These are phyloP conservation scores for Murraya paniculata DNA, from an alignment of 345 rosid genomes.

Conservation along the genomic window DNA sequence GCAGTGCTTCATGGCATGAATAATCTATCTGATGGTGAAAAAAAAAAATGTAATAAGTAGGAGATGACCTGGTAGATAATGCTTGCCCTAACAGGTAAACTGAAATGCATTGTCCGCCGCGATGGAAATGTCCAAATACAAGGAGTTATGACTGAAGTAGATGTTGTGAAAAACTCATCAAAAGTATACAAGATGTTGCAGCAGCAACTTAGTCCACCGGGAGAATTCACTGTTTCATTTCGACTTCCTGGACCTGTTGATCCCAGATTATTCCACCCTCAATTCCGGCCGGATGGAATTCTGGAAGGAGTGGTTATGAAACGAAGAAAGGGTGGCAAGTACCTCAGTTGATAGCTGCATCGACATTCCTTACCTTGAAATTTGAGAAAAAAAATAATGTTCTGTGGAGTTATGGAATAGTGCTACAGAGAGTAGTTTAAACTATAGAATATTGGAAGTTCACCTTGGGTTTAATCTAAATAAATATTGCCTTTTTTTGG, in stretches of 20 bases:
- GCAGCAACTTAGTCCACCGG: constrained; percentile 43
- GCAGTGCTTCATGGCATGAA: background rate
- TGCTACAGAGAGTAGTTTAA: no score
- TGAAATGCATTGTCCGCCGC: constrained; percentile 49
- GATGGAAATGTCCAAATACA: constrained; percentile 57
- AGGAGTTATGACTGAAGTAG: constrained; percentile 45
- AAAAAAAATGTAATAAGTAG: background rate
- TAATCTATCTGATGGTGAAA: no score
- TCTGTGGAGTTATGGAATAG: no score
- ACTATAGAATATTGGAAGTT: no score
- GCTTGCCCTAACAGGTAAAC: constrained; percentile 37
- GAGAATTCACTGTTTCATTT: constrained; percentile 42
- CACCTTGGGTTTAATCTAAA: no score
- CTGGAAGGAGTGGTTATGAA: constrained; percentile 48
- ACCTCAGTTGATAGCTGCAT: background rate
- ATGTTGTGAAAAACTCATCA: constrained; percentile 26
- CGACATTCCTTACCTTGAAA: background rate
- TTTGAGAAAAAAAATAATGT: background rate
- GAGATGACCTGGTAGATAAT: background rate
- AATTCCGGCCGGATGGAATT: constrained; percentile 42
- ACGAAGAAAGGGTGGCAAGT: background rate
- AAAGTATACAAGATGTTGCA: constrained; percentile 22
- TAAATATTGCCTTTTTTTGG: no score
- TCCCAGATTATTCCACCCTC: constrained; percentile 40
- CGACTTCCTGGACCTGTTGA: constrained; percentile 56